Percentiles rank a stretch among this genome's conserved stretches.
These are phyloP conservation scores for Tieghemostelium lacteum DNA, from an alignment of 78 protist genomes.

Conservation along the genomic window DNA sequence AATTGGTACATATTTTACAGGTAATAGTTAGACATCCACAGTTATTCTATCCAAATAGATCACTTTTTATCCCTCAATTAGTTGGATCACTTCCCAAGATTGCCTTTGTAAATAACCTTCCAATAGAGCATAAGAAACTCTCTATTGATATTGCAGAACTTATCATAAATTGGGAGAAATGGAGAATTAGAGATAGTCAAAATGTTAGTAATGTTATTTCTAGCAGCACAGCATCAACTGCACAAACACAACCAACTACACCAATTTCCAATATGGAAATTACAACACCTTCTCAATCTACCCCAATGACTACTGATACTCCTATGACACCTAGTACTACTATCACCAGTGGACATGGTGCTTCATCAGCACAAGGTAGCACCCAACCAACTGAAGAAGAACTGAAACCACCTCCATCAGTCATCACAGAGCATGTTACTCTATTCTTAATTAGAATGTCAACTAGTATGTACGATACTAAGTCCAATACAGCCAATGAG, in stretches of 20 bases:
- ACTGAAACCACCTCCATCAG: conserved; percentile 11
- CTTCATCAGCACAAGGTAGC: background rate
- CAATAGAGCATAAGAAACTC: conserved; percentile 90
- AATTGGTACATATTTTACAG: conserved; percentile 93
- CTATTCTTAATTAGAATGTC: conserved; percentile 37
- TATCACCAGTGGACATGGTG: background rate
- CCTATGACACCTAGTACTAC: background rate
- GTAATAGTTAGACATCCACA: conserved; percentile 89
- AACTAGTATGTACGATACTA: conserved; percentile 1
- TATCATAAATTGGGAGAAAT: conserved; percentile 89
- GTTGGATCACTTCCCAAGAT: conserved; percentile 88
- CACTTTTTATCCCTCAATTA: conserved; percentile 93
- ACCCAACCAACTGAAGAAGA: conserved; percentile 60
- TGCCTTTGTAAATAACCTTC: conserved; percentile 61
- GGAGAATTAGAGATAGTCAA: conserved; percentile 18
- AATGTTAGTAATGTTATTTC: background rate
- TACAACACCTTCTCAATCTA: conserved; percentile 38
- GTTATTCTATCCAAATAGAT: conserved; percentile 85
- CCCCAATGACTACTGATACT: background rate
- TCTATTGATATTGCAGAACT: conserved; percentile 90
- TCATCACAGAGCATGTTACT: conserved; percentile 39
- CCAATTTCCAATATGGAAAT: conserved; percentile 9
- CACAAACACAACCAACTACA: background rate
- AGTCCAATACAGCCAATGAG: background rate
- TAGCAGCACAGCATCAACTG: background rate